Base-by-base conservation (phyloP, 2,329 filamentous ascomycete species). In the Colletotrichum paranaense region DNA sequence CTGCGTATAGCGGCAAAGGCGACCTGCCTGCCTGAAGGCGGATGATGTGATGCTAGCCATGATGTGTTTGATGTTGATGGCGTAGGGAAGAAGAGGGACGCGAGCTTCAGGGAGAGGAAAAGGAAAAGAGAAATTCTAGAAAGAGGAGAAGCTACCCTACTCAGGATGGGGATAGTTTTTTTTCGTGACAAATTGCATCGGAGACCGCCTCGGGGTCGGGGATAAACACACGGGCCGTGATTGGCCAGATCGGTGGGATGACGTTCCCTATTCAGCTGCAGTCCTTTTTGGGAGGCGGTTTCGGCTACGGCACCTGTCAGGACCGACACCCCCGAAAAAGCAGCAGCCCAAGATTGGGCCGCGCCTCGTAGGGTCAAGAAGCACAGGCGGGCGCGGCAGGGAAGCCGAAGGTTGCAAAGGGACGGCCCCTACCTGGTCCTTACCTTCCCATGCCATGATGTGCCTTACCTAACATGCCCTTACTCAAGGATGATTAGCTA, bases 1-100 rank as follows among this genome's bases (percentile, higher is more conserved):
- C 49, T 84, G 79, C 59, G 85, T 78, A 79, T 82, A 84, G 64
- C 86, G 81, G 78, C 85, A 84, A 67, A 90, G 86, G 80, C 89
- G 88, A 76, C 94, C 91, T 78, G 92, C 93, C 88, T 95, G 93
- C 86, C 94, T 92, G 84, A 94, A 86, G 78, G 92, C 90, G 80
- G 89, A 88, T 74, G 93, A 91, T 83, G 92, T 88, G 81, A 92
- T 83, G 80, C 86, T 90, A 78, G 90, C 88, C 92, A 94, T 93
- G 78, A 73, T 82, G 75, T 42, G 66, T 64, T 69, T 67, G 75
- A 67, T 70, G 62, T 55, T 26, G 68, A 76, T 74, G 75, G 69
- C 72, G 67, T 72, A 67, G 73, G 70, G 73, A 74, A 72, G 57
- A 53, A 28, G 8, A 16, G 63, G 62, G 72, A 75, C 68, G 57